A percentile compares a stretch with the other conserved stretches of the same genome.
phyloP scores from a whole-genome alignment of 1,284 basidiomycete genomes.

The Taiwanofungus camphoratus region DNA sequence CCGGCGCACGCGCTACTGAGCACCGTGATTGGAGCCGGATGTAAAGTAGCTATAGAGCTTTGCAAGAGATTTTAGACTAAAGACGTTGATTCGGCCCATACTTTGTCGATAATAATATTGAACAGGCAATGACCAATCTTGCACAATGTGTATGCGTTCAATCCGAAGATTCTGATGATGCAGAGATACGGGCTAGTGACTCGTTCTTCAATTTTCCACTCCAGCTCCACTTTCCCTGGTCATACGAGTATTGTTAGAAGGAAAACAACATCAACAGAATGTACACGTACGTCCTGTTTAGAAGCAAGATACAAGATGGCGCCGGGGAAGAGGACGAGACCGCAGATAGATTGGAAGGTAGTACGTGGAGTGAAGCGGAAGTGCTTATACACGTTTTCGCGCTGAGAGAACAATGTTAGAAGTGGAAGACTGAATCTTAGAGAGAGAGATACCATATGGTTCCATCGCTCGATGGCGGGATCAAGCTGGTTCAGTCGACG shows the following conservation, averaged over 20 bases:
- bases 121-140: neutral
- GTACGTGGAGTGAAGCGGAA: slow-evolving; percentile 73
- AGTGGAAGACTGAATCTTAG: slow-evolving; percentile 1
- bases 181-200: slow-evolving; percentile 21
- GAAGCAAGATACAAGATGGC: slow-evolving; percentile 34
- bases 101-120: slow-evolving; percentile 1
- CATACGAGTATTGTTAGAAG: neutral
- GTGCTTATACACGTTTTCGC: slow-evolving; percentile 73
- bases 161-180: slow-evolving; percentile 14
- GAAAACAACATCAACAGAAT: neutral
- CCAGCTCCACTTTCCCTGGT: slow-evolving; percentile 33
- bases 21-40: slow-evolving; percentile 81
- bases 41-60: slow-evolving; percentile 85
- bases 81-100: neutral
- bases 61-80: slow-evolving; percentile 68
- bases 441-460: slow-evolving; percentile 51
- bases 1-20: slow-evolving; percentile 89
- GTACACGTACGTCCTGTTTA: slow-evolving; percentile 31
- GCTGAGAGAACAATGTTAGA: slow-evolving; percentile 36
- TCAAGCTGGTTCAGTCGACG: no score
- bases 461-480: slow-evolving; percentile 78
- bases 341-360: slow-evolving; percentile 45
- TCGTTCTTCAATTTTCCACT: slow-evolving; percentile 33
- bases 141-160: slow-evolving; percentile 12
- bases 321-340: slow-evolving; percentile 42